These are phyloP conservation scores for Podila epicladia DNA, from an alignment of 192 early-diverging fungal genomes.

Conservation along the genomic window DNA sequence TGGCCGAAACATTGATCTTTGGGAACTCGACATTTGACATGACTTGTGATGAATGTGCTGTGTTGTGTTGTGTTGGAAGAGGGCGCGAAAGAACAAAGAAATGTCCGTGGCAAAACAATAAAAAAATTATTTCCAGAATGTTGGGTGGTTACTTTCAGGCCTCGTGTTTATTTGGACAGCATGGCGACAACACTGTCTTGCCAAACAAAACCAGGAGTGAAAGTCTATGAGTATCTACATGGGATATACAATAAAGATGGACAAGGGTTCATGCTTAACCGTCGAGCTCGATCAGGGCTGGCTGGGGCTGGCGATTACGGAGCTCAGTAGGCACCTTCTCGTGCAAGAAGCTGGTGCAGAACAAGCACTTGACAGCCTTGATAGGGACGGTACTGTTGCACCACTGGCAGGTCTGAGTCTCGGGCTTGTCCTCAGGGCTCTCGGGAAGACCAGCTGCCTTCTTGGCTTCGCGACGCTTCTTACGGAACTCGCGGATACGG, in stretches of 20 bases:
- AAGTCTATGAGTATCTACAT: background rate
- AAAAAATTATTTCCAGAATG: no score
- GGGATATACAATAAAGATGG: background rate
- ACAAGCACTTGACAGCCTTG: conserved; percentile 55
- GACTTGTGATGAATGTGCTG: background rate
- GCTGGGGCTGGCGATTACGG: conserved; percentile 33
- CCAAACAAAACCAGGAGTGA: no score
- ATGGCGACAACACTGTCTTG: no score
- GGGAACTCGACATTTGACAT: conserved; percentile 27
- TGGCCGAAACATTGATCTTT: conserved; percentile 49
- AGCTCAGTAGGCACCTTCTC: conserved; percentile 50
- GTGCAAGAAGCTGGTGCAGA: conserved; percentile 52
- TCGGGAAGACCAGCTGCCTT: conserved; percentile 15
- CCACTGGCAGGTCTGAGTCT: conserved; percentile 50
- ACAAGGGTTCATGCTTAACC: conserved; percentile 5
- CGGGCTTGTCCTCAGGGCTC: conserved; percentile 24
- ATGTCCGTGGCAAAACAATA: background rate
- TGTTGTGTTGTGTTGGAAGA: background rate
- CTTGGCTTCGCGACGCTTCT: conserved; percentile 6
- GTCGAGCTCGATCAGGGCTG: conserved; percentile 42
- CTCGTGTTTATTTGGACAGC: background rate
- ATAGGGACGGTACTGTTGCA: conserved; percentile 46
- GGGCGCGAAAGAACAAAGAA: background rate
- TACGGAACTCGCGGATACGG: conserved; percentile 11
- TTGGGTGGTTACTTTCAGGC: background rate